Conservation (phyloP, 2,329 filamentous ascomycete genomes). For the Colletotrichum tamarilloi region DNA sequence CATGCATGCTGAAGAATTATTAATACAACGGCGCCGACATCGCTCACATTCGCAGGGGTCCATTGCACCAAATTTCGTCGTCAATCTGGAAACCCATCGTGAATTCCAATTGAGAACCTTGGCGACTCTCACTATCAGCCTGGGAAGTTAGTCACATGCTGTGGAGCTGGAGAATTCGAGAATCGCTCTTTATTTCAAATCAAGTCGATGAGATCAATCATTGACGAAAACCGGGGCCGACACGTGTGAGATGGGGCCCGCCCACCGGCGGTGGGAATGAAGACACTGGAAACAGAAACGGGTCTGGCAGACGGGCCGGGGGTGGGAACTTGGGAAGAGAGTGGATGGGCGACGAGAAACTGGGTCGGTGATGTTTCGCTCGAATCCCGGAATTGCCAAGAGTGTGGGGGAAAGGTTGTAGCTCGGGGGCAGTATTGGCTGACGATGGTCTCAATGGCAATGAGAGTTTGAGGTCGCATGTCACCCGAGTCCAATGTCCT, state of each 20-base stretch:
- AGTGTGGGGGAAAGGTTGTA: neutral
- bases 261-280: neutral
- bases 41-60: neutral
- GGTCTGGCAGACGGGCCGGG: too few species aligned
- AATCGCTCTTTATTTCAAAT: neutral
- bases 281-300: neutral
- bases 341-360: neutral
- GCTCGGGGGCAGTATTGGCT: neutral
- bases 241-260: neutral
- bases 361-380: slow-evolving; percentile 34
- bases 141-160: neutral
- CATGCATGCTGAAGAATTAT: neutral
- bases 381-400: slow-evolving; percentile 30
- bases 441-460: neutral
- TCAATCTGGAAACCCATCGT: neutral
- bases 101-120: neutral
- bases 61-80: neutral
- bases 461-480: slow-evolving; percentile 14
- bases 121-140: neutral
- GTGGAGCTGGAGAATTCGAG: neutral
- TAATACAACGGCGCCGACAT: neutral
- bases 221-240: neutral
- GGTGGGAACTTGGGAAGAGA: too few species aligned
- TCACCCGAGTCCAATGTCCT: neutral
- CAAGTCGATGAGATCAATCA: neutral